A percentile compares a stretch with the other conserved stretches of the same genome.
Conservation (phyloP, 371 early-diverging fungal species). For the Ordospora colligata region DNA sequence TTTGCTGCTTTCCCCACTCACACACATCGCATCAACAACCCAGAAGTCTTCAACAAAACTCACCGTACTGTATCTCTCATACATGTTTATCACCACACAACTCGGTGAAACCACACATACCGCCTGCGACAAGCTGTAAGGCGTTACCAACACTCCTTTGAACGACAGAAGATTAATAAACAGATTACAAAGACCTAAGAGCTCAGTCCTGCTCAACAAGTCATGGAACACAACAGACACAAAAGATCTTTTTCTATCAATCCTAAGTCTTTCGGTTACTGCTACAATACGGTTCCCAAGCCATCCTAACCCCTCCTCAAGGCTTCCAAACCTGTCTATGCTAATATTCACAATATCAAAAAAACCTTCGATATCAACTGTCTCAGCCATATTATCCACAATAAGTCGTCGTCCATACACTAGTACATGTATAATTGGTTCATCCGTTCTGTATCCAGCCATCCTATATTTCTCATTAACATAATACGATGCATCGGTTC, state of each 20-base stretch:
- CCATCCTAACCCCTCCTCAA: neutral
- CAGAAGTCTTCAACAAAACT: conserved; percentile 55
- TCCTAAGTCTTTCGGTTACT: neutral
- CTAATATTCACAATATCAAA: conserved; percentile 8
- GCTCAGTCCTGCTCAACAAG: conserved; percentile 42
- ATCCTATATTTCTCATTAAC: conserved; percentile 40
- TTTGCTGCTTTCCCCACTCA: neutral
- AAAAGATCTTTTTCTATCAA: conserved; percentile 20
- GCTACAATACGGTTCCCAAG: neutral
- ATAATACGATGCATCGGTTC: conserved; percentile 55
- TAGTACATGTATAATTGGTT: neutral
- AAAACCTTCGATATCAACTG: conserved; percentile 36
- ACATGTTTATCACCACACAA: conserved; percentile 32
- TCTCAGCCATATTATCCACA: conserved; percentile 9
- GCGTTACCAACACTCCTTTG: conserved; percentile 52
- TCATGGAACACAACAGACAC: conserved; percentile 52
- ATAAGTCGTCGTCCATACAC: neutral
- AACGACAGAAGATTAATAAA: conserved; percentile 36
- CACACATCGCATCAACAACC: conserved; percentile 32
- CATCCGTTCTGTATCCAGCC: conserved; percentile 34
- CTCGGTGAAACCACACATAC: conserved; percentile 27
- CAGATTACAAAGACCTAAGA: conserved; percentile 52
- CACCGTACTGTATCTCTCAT: conserved; percentile 6
- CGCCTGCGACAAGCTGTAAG: conserved; percentile 39
- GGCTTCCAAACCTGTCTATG: conserved; percentile 31